phyloP scores from a whole-genome alignment of 1,284 basidiomycete species.

The Violaceomyces palustris region DNA sequence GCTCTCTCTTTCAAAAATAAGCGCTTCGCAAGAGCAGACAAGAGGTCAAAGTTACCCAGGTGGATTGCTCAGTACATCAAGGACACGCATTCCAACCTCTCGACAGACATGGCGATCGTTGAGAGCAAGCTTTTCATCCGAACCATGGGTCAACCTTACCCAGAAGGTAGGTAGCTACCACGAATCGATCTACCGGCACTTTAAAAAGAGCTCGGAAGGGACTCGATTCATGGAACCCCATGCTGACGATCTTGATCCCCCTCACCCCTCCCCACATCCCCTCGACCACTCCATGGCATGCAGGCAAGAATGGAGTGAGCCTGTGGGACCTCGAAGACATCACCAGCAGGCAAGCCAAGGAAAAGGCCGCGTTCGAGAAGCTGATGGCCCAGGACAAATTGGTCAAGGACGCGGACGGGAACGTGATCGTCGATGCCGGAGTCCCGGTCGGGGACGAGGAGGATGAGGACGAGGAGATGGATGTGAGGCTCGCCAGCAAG shows the following conservation, averaged over 20 bases:
- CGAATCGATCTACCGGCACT: too few relatives aligned
- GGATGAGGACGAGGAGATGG: constrained; percentile 16
- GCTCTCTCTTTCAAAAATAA: too few relatives aligned
- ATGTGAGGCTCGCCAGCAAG: neutral
- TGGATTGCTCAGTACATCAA: constrained; percentile 98
- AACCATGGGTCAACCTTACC: constrained; percentile 92
- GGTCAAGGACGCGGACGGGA: too few relatives aligned
- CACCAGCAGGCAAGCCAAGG: constrained; percentile 71
- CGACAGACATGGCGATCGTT: constrained; percentile 96
- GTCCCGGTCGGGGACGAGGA: constrained; percentile 26
- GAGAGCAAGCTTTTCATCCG: constrained; percentile 95
- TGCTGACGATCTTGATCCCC: too few relatives aligned
- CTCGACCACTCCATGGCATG: neutral
- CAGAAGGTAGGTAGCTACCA: constrained; percentile 69
- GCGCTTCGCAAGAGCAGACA: constrained; percentile 95
- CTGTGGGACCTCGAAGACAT: constrained; percentile 89
- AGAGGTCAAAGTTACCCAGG: constrained; percentile 89
- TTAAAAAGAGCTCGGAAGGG: too few relatives aligned
- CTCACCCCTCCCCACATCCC: too few relatives aligned
- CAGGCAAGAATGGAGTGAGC: constrained; percentile 74
- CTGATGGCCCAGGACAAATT: too few relatives aligned
- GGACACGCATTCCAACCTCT: constrained; percentile 91
- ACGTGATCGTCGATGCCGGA: constrained; percentile 22
- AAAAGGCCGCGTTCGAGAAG: constrained; percentile 57
- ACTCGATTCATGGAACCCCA: too few relatives aligned